These are phyloP conservation scores for Thamnidium elegans DNA, from an alignment of 192 early-diverging fungal genomes.

Conservation along the genomic window DNA sequence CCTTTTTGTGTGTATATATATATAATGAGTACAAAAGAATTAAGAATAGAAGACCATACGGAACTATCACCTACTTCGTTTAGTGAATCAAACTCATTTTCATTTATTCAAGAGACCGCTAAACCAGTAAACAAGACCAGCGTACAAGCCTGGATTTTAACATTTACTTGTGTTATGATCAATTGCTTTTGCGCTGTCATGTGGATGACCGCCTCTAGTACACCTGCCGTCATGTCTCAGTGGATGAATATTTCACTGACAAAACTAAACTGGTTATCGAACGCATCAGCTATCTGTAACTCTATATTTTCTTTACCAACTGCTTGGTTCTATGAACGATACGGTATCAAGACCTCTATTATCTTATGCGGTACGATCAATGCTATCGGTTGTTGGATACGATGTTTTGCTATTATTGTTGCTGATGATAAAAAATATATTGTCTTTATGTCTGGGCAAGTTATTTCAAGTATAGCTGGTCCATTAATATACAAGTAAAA, in stretches of 20 bases:
- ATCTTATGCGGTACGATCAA: slow-evolving; percentile 13
- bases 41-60: no score
- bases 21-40: no score
- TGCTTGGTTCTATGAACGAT: slow-evolving; percentile 31
- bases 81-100: no score
- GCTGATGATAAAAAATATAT: slow-evolving; percentile 10
- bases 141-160: no score
- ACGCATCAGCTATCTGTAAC: slow-evolving; percentile 23
- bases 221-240: neutral
- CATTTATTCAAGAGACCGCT: no score
- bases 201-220: slow-evolving; percentile 22
- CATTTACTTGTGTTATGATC: neutral
- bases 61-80: no score
- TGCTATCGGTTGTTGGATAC: slow-evolving; percentile 25
- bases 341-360: slow-evolving; percentile 27
- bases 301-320: slow-evolving; percentile 20
- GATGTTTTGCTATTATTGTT: slow-evolving; percentile 22
- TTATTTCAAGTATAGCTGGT: slow-evolving; percentile 10
- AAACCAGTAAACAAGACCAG: no score
- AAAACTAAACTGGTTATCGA: slow-evolving; percentile 24
- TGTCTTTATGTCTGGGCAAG: slow-evolving; percentile 22
- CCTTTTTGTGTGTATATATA: no score
- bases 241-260: slow-evolving; percentile 25
- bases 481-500: slow-evolving; percentile 18
- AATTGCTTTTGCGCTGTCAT: slow-evolving; percentile 11